Evolutionary conservation across 345 rosid species (phyloP).

Genomic region (Rhodomyrtus tomentosa): DNA sequence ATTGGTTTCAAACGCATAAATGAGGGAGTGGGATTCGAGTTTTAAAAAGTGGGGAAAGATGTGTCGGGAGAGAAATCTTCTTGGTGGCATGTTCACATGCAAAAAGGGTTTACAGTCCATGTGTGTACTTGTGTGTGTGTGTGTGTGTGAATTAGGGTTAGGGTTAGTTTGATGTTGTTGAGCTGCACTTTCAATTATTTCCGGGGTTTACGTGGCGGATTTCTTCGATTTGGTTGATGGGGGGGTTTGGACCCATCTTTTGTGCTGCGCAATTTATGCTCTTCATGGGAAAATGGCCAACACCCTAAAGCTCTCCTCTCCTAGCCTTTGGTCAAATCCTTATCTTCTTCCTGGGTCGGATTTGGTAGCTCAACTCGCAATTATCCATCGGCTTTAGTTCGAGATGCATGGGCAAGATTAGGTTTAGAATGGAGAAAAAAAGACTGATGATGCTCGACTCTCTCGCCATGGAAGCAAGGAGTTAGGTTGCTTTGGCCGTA

Average conservation of each 20-base stretch:
- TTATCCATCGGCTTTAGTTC: not conserved
- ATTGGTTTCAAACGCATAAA: not conserved
- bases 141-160: not conserved
- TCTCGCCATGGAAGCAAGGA: not conserved
- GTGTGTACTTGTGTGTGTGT: no score
- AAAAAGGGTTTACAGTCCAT: not conserved
- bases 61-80: not conserved
- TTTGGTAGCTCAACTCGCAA: not conserved
- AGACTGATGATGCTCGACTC: no score
- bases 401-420: not conserved
- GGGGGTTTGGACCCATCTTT: not conserved
- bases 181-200: not conserved
- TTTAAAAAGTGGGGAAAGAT: not conserved
- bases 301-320: not conserved
- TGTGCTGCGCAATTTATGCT: not conserved
- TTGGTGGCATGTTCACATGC: not conserved
- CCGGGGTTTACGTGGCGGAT: not conserved
- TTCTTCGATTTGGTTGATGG: not conserved
- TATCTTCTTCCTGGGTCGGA: not conserved
- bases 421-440: not conserved
- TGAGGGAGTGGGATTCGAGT: not conserved
- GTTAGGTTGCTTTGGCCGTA: not conserved
- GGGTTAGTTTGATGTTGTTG: not conserved
- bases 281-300: constrained; percentile 4
- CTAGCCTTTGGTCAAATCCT: not conserved